Percentiles rank a stretch among this genome's conserved stretches.
Evolutionary conservation across 2,329 filamentous ascomycete genomes (phyloP).

Genomic region (Coleophoma eucalyptorum): DNA sequence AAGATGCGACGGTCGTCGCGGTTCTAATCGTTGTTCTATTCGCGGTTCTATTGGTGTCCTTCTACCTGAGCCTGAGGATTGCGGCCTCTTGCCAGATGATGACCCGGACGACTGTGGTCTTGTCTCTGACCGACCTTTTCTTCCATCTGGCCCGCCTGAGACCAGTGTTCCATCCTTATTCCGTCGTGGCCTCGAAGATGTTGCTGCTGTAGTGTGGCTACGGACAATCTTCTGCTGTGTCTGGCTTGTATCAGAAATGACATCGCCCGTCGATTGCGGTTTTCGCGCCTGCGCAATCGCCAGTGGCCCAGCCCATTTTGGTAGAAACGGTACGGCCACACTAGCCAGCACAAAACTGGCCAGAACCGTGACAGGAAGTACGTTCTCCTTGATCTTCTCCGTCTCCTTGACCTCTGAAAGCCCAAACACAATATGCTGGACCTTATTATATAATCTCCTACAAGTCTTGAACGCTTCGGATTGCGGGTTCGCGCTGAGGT

Average conservation of each 20-base stretch:
- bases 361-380: conserved; percentile 74
- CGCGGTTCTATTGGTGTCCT: conserved; percentile 17
- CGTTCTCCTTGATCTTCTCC: conserved; percentile 79
- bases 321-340: conserved; percentile 69
- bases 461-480: conserved; percentile 79
- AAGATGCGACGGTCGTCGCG: conserved; percentile 22
- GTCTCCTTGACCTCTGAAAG: conserved; percentile 63
- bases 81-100: conserved; percentile 17
- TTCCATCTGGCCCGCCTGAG: conserved; percentile 27
- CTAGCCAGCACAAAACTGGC: conserved; percentile 77
- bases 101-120: conserved; percentile 18
- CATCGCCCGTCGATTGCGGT: conserved; percentile 59
- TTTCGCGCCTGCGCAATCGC: conserved; percentile 80
- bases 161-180: conserved; percentile 38
- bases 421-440: conserved; percentile 84
- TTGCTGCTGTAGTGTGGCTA: conserved; percentile 65
- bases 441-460: conserved; percentile 80
- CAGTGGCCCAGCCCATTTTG: conserved; percentile 75
- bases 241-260: conserved; percentile 51
- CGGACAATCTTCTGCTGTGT: conserved; percentile 54
- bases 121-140: conserved; percentile 23
- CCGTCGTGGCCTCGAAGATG: conserved; percentile 36
- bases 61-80: conserved; percentile 16
- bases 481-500: conserved; percentile 70
- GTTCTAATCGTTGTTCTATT: no score